Base-by-base conservation (phyloP, 2,329 filamentous ascomycete genomes). In the Ascochyta rabiei region DNA sequence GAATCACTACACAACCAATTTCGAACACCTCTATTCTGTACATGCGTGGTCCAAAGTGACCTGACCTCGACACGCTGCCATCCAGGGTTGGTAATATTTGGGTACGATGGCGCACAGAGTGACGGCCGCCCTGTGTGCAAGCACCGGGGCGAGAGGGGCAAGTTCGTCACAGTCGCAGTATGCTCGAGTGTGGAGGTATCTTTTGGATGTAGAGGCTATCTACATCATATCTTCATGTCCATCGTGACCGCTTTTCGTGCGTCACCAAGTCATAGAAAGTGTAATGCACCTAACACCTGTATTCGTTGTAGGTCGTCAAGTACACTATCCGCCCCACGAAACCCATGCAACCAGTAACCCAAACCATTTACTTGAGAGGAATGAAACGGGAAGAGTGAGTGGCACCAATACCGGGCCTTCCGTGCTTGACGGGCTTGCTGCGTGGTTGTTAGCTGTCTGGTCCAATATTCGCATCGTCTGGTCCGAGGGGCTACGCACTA, bases 361-460 rank as follows among this genome's bases (percentile, higher is more conserved):
- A 73, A 57, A 71, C 67, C 67, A 69, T 73, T 77, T 97, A 98
- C 87, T 99, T 99, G 82, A 99, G 90, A 82, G 95, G 95, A 86
- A 99, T 99, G 90, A 99, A 99, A 89, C 95, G 92, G 82, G 95
- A 99, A 85, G 93, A 98, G 90, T 99, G 93, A 75, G 95, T 99
- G 77, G 95, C 95, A 96, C 95, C 95, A 78, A 99, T 99, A 98
- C 95, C 95, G 78, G 95, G 95, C 82, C 95, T 87, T 88, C 95
- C 95, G 90, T 99, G 95, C 91, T 98, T 99, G 89, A 99, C 95
- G 77, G 95, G 95, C 85, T 93, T 93, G 91, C 92, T 96, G 75
- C 77, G 57, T 35, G 44, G 63, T 53, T 68, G 72, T 81, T 90
- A 71, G 68, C 59, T 18, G 31, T 49, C n/a, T 19, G 28, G 19